Evolutionary conservation across 1,139 yeast genomes (phyloP), one percentile per base, ranked within the genome.

Genomic region (Zygotorulaspora mrakii): DNA sequence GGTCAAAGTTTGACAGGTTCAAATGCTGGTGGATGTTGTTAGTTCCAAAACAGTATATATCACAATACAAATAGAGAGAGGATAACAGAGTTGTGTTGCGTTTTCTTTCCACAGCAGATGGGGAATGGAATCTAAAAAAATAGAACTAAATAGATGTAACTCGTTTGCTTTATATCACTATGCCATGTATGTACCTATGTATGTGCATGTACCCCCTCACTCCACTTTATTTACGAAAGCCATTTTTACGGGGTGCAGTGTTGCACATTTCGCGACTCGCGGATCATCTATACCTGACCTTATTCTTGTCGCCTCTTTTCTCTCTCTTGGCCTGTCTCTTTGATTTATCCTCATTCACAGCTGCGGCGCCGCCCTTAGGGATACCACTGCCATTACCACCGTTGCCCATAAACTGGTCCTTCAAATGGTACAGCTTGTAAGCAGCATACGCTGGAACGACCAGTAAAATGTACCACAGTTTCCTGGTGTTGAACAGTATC

Each of bases 1-100:
- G 96, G 97, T 48, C 91, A 88, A 66, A 79, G 91, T 40, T 83
- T 89, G 61, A 76, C 84, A 44, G 72, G 77, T 49, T 73, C 75
- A 53, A 67, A 79, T 46, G 74, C 75, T 60, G 79, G 88, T 46
- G 91, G 98, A 73, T 89, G 96, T 73, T 67, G 46, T 32, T 39
- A 40, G 23, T 25, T 28, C 8, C 22, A 20, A 6, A 20, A 6
- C 6, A 9, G 22, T 9, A 20, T 6, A 20, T 20, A 20, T 6
- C 22, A 20, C 8, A 20, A n/a, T n/a, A n/a, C n/a, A n/a, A n/a
- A 29, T n/a, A 29, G 2, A 29, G 13, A 17, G 18, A 21, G 21
- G 20, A 18, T 10, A 11, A 12, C 12, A 31, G 21, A 21, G 22
- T 8, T n/a, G 16, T 20, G n/a, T n/a, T n/a, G n/a, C n/a, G n/a